A percentile compares a stretch with the other conserved stretches of the same genome.
phyloP scores from a whole-genome alignment of 495 filamentous ascomycete genomes.

The Xylaria intraflava region DNA sequence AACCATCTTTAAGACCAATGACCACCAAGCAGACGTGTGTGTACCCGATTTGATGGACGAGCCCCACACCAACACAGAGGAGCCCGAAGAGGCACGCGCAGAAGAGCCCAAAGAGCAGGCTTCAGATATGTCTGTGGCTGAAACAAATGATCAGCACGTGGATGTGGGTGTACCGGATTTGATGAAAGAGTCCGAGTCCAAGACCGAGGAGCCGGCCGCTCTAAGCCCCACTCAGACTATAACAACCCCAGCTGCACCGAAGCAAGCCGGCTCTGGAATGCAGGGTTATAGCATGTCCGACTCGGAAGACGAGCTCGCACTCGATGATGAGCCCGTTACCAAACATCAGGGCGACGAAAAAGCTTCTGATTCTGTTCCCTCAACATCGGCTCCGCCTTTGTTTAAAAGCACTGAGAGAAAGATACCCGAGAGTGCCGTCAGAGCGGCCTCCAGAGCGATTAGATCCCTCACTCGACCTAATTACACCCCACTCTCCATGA shows the following conservation, averaged over 20 bases:
- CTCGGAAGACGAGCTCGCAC: conserved; percentile 50
- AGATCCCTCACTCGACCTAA: conserved; percentile 34
- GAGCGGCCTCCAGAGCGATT: conserved; percentile 21
- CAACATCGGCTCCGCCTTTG: conserved; percentile 30
- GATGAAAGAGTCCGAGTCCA: conserved; percentile 27
- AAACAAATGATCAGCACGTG: too few relatives aligned
- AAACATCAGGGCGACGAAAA: conserved; percentile 19
- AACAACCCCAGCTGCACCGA: conserved; percentile 26
- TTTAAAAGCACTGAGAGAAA: conserved; percentile 21
- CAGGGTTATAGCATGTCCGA: conserved; percentile 36
- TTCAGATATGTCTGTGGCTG: not conserved
- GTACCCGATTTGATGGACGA: not conserved
- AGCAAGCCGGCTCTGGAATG: conserved; percentile 25
- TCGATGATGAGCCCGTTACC: conserved; percentile 10
- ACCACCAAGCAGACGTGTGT: not conserved
- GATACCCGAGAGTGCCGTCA: conserved; percentile 18
- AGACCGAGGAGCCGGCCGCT: conserved; percentile 9
- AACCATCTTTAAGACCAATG: not conserved
- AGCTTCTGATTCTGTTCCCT: conserved; percentile 19
- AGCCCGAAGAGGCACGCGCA: too few relatives aligned
- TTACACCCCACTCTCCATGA: conserved; percentile 56
- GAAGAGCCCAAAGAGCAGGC: not conserved
- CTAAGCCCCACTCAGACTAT: conserved; percentile 19
- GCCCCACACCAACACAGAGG: too few relatives aligned
- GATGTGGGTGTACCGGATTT: too few relatives aligned